These are phyloP conservation scores for Pyricularia pennisetigena DNA, from an alignment of 2,329 filamentous ascomycete genomes.

Conservation along the genomic window DNA sequence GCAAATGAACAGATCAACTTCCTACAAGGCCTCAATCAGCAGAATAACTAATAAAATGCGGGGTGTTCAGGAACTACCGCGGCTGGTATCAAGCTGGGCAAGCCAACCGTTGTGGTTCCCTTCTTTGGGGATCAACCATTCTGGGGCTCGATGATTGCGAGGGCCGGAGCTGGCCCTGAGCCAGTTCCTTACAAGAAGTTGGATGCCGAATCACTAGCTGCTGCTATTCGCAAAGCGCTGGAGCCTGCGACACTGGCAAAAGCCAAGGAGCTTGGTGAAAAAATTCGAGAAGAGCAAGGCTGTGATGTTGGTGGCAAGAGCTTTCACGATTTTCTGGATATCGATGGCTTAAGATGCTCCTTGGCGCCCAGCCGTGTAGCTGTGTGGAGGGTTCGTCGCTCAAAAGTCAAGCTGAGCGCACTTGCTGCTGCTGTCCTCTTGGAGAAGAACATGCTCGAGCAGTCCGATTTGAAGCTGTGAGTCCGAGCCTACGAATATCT, in stretches of 20 bases:
- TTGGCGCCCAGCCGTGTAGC: constrained; percentile 59
- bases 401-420: constrained; percentile 57
- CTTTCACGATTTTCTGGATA: constrained; percentile 62
- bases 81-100: constrained; percentile 60
- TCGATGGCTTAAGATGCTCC: constrained; percentile 59
- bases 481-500: constrained; percentile 14
- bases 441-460: constrained; percentile 52
- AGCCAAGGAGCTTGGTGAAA: constrained; percentile 49
- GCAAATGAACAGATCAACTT: neutral
- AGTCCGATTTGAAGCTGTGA: constrained; percentile 64
- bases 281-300: constrained; percentile 52
- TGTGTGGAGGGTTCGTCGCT: constrained; percentile 64
- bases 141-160: constrained; percentile 62
- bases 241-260: constrained; percentile 31
- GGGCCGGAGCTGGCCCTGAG: constrained; percentile 52
- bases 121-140: constrained; percentile 77
- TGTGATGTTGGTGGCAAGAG: constrained; percentile 52
- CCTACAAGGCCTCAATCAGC: neutral
- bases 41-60: neutral
- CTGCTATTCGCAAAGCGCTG: constrained; percentile 55
- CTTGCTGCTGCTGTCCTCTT: constrained; percentile 63
- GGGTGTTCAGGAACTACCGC: constrained; percentile 56
- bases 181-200: constrained; percentile 61
- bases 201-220: constrained; percentile 51
- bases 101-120: constrained; percentile 66